Percentiles rank a stretch among this genome's conserved stretches.
phyloP scores from a whole-genome alignment of 768 basidiomycete genomes.

The Boletales sp. region DNA sequence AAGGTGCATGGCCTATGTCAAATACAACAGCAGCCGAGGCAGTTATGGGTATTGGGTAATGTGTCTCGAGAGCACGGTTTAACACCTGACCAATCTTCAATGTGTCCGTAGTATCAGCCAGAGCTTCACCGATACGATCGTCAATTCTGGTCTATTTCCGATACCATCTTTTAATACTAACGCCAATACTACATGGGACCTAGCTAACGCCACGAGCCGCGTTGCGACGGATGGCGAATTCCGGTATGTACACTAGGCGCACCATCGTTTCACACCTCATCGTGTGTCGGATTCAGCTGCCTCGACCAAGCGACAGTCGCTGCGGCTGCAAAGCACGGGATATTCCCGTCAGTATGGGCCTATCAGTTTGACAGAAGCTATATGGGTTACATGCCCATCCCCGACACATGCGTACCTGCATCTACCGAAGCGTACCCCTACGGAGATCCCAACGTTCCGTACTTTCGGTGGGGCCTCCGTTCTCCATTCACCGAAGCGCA shows the following conservation, averaged over 20 bases:
- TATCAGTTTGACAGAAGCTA: constrained; percentile 49
- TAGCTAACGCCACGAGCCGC: too few species aligned
- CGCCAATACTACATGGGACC: constrained; percentile 3
- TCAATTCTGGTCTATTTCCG: constrained; percentile 2
- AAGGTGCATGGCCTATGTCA: constrained; percentile 30
- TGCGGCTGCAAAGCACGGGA: constrained; percentile 38
- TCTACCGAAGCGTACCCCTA: constrained; percentile 38
- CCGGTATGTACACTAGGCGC: neutral
- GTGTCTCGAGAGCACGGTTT: neutral
- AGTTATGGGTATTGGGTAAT: neutral
- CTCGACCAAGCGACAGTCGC: constrained; percentile 48
- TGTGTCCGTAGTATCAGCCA: neutral
- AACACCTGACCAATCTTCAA: neutral
- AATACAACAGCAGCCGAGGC: constrained; percentile 2
- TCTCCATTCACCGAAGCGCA: too few species aligned
- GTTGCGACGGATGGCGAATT: constrained; percentile 10
- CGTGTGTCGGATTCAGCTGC: neutral
- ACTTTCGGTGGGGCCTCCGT: constrained; percentile 34
- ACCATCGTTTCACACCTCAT: too few species aligned
- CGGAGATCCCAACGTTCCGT: constrained; percentile 45
- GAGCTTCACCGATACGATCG: neutral
- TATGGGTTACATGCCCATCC: constrained; percentile 42
- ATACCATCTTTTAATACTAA: neutral
- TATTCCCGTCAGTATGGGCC: constrained; percentile 40
- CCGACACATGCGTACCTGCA: constrained; percentile 43